Evolutionary conservation across 768 basidiomycete genomes (phyloP).

Genomic region (Amanita pallidorosea): DNA sequence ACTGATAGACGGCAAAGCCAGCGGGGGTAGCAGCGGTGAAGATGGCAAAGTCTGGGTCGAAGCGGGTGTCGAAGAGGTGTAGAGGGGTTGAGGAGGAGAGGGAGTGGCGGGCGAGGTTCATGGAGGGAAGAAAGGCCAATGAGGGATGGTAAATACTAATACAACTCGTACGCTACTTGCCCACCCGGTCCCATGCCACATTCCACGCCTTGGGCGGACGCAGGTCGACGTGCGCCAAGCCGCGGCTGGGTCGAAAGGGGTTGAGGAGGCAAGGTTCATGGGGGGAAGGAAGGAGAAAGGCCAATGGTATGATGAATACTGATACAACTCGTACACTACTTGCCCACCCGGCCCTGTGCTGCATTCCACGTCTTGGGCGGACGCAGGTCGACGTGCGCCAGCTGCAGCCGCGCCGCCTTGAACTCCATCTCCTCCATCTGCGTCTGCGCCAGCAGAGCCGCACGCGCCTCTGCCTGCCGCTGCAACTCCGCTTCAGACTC

Average conservation of each 20-base stretch:
- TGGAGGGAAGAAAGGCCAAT: slow-evolving; percentile 16
- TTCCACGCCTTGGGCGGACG: slow-evolving; percentile 74
- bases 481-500: slow-evolving; percentile 88
- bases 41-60: slow-evolving; percentile 71
- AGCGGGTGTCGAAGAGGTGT: slow-evolving; percentile 66
- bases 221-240: slow-evolving; percentile 53
- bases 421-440: slow-evolving; percentile 76
- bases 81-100: slow-evolving; percentile 70
- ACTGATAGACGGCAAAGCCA: slow-evolving; percentile 76
- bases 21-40: slow-evolving; percentile 73
- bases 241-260: slow-evolving; percentile 59
- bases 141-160: not conserved
- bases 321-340: not conserved
- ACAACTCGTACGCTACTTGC: not conserved
- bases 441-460: slow-evolving; percentile 68
- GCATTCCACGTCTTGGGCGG: slow-evolving; percentile 73
- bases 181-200: slow-evolving; percentile 21
- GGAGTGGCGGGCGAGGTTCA: slow-evolving; percentile 82
- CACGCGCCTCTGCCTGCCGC: slow-evolving; percentile 73
- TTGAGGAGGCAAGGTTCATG: slow-evolving; percentile 81
- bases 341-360: slow-evolving; percentile 14
- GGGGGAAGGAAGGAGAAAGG: not conserved
- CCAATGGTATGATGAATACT: not conserved
- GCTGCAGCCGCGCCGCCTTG: slow-evolving; percentile 68
- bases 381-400: slow-evolving; percentile 61